Base-by-base conservation (phyloP, 495 filamentous ascomycete genomes). In the Hapsidospora chrysogenum region DNA sequence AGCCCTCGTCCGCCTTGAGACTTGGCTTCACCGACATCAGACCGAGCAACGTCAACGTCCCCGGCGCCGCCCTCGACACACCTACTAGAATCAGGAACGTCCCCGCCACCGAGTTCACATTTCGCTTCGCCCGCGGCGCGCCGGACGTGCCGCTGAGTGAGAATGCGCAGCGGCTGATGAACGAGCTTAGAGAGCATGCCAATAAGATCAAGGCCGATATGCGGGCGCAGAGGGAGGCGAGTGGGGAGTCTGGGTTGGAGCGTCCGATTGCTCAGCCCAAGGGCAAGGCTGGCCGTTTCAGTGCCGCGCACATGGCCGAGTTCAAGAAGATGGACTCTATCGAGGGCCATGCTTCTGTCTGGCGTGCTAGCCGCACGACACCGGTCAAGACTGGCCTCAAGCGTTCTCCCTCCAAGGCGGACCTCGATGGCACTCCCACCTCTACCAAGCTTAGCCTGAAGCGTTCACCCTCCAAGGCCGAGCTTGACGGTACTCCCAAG, bases 301-400 rank as follows among this genome's bases (percentile, higher is more conserved):
- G 81, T 46, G 72, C 81, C 37, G 72, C 68, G 33, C 85, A 95
- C 49, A 80, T 80, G 71, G 70, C 74, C 33, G 67, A 85, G 48
- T 95, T 95, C 61, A 83, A 79, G 56, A 95, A 89, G 64, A 92
- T 95, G 85, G 84, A 92, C 45, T 92, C 84, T 9, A 95, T 95
- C 52, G 81, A 70, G 16, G 74, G 73, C 37, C 85, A 95, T 57
- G 59, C 82, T 3, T 89, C 85, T 4, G 65, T 74, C 11, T 85
- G 81, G 63, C 68, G 86, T 23, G 70, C 72, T 13, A 67, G 57
- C 39, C 68, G 74, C 29, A 61, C 67, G 44, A 64, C 68, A 37
- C 67, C 70, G 10, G 36, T 54, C 10, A 63, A 61, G 25, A 61
- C 65, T 33, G 70, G 68, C 16, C 49, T 85, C 42, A 85, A 89